Evolutionary conservation across 768 basidiomycete species (phyloP).

Genomic region (Paxillus ammoniavirescens): DNA sequence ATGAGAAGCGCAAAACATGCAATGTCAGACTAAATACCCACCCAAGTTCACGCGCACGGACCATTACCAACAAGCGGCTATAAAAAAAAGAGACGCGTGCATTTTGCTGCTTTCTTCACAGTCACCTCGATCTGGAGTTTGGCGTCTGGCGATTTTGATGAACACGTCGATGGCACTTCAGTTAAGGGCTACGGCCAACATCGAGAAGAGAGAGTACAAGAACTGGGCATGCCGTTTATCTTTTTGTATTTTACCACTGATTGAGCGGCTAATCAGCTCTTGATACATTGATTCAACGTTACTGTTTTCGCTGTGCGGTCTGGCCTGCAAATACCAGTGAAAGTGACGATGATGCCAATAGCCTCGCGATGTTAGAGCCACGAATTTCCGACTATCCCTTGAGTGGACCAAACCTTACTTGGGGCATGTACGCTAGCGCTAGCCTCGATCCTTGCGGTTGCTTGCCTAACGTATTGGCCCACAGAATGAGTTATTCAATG

Average conservation of each 20-base stretch:
- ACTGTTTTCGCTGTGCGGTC: background rate
- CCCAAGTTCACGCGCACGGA: conserved; percentile 49
- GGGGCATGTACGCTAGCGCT: no score
- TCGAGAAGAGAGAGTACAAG: conserved; percentile 53
- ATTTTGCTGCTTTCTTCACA: conserved; percentile 27
- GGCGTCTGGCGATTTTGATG: conserved; percentile 24
- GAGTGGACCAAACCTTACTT: no score
- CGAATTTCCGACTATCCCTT: no score
- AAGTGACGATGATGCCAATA: background rate
- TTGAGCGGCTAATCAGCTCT: conserved; percentile 70
- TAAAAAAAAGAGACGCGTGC: conserved; percentile 28
- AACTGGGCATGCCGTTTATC: conserved; percentile 75
- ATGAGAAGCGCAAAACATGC: conserved; percentile 18
- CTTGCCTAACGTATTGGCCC: no score
- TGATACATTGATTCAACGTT: conserved; percentile 38
- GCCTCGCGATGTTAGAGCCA: no score
- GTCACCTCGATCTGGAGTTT: conserved; percentile 41
- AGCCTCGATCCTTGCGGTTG: no score
- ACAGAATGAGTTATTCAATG: no score
- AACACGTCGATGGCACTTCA: conserved; percentile 24
- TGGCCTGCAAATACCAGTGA: background rate
- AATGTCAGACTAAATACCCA: conserved; percentile 7
- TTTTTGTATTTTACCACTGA: conserved; percentile 36
- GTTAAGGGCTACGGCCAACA: conserved; percentile 18
- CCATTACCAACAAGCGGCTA: conserved; percentile 31